Evolutionary conservation across 108 stramenopile genomes (phyloP).

Genomic region (Skeletonema costatum): DNA sequence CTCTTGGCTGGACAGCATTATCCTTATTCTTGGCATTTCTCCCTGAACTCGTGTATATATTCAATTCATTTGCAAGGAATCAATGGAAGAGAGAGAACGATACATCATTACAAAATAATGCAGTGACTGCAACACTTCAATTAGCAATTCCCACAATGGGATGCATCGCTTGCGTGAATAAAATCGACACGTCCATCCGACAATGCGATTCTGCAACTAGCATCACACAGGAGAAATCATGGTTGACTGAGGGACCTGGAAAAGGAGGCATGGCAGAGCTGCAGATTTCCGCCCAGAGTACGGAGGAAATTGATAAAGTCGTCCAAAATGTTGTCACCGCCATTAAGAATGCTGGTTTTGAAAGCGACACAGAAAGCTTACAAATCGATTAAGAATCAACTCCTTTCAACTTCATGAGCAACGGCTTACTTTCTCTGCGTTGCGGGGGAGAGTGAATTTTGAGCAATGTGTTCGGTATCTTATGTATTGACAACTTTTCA

Average conservation of each 20-base stretch:
- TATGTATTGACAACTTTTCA: not conserved
- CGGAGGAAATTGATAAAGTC: constrained; percentile 37
- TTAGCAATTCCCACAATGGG: constrained; percentile 83
- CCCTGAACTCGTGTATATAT: constrained; percentile 66
- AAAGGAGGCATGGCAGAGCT: constrained; percentile 59
- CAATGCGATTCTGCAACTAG: constrained; percentile 28
- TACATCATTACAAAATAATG: not conserved
- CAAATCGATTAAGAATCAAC: not conserved
- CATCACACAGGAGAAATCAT: constrained; percentile 51
- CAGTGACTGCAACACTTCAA: constrained; percentile 29
- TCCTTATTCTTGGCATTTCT: constrained; percentile 60
- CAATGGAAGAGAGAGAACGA: not conserved
- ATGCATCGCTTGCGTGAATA: constrained; percentile 87
- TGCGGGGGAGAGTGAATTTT: not conserved
- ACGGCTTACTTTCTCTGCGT: not conserved
- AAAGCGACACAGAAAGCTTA: constrained; percentile 27
- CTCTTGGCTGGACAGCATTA: constrained; percentile 10
- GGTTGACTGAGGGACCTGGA: constrained; percentile 46
- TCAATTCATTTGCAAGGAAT: constrained; percentile 31
- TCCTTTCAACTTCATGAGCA: not conserved
- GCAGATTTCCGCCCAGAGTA: constrained; percentile 10
- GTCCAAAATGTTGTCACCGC: constrained; percentile 27
- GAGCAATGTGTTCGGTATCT: not conserved
- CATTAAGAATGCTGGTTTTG: constrained; percentile 46
- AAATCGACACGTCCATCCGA: constrained; percentile 64